Evolutionary conservation across 2,329 filamentous ascomycete species (phyloP).

Genomic region (Cyphellophora attinorum): DNA sequence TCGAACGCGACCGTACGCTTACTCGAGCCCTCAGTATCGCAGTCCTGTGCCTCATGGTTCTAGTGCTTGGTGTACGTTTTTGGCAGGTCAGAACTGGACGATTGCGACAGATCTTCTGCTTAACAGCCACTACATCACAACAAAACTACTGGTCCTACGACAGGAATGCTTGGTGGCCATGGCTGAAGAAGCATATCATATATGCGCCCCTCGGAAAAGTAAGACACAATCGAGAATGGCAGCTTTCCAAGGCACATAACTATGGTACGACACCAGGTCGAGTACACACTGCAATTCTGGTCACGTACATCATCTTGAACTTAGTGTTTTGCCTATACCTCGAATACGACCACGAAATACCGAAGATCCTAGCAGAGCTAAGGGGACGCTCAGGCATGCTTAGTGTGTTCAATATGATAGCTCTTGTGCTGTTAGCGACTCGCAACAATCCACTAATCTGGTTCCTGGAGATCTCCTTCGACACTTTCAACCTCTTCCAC

Average conservation of each 20-base stretch:
- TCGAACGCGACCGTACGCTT: slow-evolving; percentile 14
- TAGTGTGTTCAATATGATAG: slow-evolving; percentile 82
- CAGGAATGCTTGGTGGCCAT: slow-evolving; percentile 29
- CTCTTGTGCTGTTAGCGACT: slow-evolving; percentile 76
- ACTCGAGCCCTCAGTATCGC: slow-evolving; percentile 25
- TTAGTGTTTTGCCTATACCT: slow-evolving; percentile 57
- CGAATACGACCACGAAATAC: slow-evolving; percentile 31
- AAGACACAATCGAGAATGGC: slow-evolving; percentile 67
- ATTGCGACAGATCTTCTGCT: slow-evolving; percentile 33
- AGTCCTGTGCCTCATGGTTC: slow-evolving; percentile 21
- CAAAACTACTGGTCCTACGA: slow-evolving; percentile 38
- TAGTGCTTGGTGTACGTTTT: slow-evolving; percentile 30
- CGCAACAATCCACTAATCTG: slow-evolving; percentile 88
- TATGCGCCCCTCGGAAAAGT: slow-evolving; percentile 62
- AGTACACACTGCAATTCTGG: slow-evolving; percentile 61
- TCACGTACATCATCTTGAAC: slow-evolving; percentile 62
- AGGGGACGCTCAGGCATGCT: slow-evolving; percentile 78
- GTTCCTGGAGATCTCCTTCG: slow-evolving; percentile 79
- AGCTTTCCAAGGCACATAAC: slow-evolving; percentile 57
- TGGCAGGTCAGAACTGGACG: slow-evolving; percentile 34
- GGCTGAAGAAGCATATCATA: slow-evolving; percentile 36
- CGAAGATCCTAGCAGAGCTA: slow-evolving; percentile 65
- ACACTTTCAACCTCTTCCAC: slow-evolving; percentile 88
- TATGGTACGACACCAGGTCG: slow-evolving; percentile 72
- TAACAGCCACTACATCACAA: slow-evolving; percentile 25